Base-by-base conservation (phyloP, 2,329 filamentous ascomycete genomes). In the Cryphonectria carpinicola region DNA sequence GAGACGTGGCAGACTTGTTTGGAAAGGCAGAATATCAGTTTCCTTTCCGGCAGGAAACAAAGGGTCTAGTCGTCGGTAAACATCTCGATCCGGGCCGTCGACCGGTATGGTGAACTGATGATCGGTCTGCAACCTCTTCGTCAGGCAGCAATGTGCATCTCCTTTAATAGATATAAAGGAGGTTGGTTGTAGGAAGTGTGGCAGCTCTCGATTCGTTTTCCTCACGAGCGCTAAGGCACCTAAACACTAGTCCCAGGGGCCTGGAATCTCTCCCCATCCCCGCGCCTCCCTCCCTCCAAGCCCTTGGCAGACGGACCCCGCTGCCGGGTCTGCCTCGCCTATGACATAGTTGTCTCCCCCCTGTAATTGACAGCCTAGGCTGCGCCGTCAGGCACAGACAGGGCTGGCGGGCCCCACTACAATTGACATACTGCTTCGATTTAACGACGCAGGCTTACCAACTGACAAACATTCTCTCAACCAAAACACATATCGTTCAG, bases 401-500 rank as follows among this genome's bases (percentile, higher is more conserved):
- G 46, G 46, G 46, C 22, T n/a, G n/a, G 58, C 58, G 37, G 39
- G 61, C 46, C 61, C 61, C 61, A 64, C 39, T 25, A 39, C 61
- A 46, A 46, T 11, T 64, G 61, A 64, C 61, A 64, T 64, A n/a
- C 39, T 39, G 37, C 61, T 19, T n/a, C 61, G 37, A 43, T 64
- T 28, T 39, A 62, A 41, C 37, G 61, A 46, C 41, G 14, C 25
- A n/a, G 37, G 37, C 25, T 64, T 14, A 41, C 61, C 39, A 64
- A 64, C 61, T 25, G 61, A 64, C 39, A 64, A 64, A 64, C 61
- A 64, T 43, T 64, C 41, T 64, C 17, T 43, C 39, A 32, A 28
- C 61, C 39, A 28, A n/a, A 46, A 39, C 60, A 32, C 28, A 58
- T 58, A 19, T 35, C 17, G 25, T 32, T 35, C 25, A 58, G 28